phyloP scores from a whole-genome alignment of 1,139 yeast genomes.

The Blastobotrys raffinosifermentans region DNA sequence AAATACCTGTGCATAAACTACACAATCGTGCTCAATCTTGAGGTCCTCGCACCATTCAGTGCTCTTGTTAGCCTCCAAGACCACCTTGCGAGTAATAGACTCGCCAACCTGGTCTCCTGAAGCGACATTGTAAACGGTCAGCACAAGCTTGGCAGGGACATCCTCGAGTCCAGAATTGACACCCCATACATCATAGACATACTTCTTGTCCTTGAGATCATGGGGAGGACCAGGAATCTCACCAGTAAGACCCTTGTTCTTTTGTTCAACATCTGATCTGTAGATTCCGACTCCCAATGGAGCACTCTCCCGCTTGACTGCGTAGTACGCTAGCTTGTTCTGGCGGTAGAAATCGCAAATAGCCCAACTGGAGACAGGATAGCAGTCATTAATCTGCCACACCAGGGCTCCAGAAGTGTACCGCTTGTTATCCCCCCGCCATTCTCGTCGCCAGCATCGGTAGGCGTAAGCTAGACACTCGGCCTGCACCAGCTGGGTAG shows the following conservation, averaged over 20 bases:
- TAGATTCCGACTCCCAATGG: conserved; percentile 37
- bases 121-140: conserved; percentile 33
- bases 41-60: conserved; percentile 29
- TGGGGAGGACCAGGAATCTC: conserved; percentile 18
- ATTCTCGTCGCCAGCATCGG: conserved; percentile 42
- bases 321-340: conserved; percentile 43
- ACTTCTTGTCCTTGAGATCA: conserved; percentile 26
- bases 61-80: conserved; percentile 33
- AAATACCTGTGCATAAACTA: conserved; percentile 20
- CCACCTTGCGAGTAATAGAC: conserved; percentile 16
- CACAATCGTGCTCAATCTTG: conserved; percentile 23
- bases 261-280: conserved; percentile 25
- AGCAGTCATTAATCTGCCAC: conserved; percentile 50
- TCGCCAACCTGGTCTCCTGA: conserved; percentile 30
- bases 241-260: conserved; percentile 12
- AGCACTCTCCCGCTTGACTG: conserved; percentile 42
- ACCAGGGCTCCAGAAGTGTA: conserved; percentile 42
- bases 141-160: conserved; percentile 27
- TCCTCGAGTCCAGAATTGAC: conserved; percentile 32
- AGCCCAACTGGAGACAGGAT: conserved; percentile 48
- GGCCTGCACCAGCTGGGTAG: conserved; percentile 46
- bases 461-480: conserved; percentile 46
- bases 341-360: conserved; percentile 38
- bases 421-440: conserved; percentile 37
- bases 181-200: conserved; percentile 41